A percentile compares a stretch with the other conserved stretches of the same genome.
Evolutionary conservation across 2,329 filamentous ascomycete species (phyloP).

Genomic region (Colletotrichum gloeosporioides): DNA sequence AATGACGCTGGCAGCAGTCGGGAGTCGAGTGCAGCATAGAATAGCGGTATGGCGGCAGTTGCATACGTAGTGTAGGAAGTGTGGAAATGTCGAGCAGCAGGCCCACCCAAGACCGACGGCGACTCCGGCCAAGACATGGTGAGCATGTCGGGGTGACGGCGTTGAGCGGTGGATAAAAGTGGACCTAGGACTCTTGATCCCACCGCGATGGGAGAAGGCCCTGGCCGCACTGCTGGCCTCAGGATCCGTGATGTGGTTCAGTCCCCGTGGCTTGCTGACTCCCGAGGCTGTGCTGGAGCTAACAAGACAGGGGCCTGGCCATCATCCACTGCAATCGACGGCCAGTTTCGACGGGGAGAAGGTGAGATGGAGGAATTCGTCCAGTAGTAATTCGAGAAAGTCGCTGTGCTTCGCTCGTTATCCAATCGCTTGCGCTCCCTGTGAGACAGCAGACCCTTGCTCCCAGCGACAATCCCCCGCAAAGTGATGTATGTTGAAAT

Average conservation of each 20-base stretch:
- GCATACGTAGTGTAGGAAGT: neutral
- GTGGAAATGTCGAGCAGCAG: conserved; percentile 7
- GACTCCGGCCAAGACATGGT: conserved; percentile 19
- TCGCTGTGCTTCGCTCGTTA: conserved; percentile 10
- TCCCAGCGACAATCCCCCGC: conserved; percentile 12
- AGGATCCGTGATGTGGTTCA: conserved; percentile 17
- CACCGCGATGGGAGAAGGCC: conserved; percentile 3
- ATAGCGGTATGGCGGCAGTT: conserved; percentile 9
- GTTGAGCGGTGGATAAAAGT: conserved; percentile 18
- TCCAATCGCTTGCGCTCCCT: conserved; percentile 24
- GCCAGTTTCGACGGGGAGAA: neutral
- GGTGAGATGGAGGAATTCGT: neutral
- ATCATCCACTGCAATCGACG: neutral
- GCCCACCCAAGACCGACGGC: conserved; percentile 19
- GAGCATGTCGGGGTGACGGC: conserved; percentile 12
- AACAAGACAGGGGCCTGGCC: conserved; percentile 5
- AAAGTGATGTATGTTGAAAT: neutral
- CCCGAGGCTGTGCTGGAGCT: conserved; percentile 20
- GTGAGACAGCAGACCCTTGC: conserved; percentile 9
- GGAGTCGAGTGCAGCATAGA: neutral
- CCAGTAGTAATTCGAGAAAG: conserved; percentile 8
- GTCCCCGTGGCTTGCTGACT: conserved; percentile 21
- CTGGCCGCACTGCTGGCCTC: neutral
- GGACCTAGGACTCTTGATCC: conserved; percentile 2
- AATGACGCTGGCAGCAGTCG: neutral